Evolutionary conservation across 495 filamentous ascomycete species (phyloP).

Genomic region (Trichocladium uniseriatum): DNA sequence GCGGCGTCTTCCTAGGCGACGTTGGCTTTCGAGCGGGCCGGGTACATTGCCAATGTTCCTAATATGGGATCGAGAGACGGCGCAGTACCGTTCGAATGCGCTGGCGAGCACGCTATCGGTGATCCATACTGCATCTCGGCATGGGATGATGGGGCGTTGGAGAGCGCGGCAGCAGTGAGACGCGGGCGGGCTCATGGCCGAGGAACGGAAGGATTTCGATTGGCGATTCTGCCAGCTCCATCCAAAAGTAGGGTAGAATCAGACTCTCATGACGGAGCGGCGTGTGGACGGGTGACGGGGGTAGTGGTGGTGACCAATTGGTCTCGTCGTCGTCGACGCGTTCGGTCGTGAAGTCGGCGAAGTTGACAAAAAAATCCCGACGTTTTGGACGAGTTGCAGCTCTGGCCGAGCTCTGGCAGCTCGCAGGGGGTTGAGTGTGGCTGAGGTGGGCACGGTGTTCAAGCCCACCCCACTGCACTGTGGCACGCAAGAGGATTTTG

Average conservation of each 20-base stretch:
- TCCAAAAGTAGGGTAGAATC: neutral
- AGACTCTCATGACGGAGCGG: neutral
- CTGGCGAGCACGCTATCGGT: conserved; percentile 32
- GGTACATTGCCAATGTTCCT: conserved; percentile 28
- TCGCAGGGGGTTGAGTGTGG: neutral
- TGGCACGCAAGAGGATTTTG: neutral
- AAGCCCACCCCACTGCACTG: neutral
- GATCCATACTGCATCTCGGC: conserved; percentile 35
- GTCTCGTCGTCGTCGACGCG: neutral
- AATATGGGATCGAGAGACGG: conserved; percentile 16
- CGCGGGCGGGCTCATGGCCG: conserved; percentile 29
- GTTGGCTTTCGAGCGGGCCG: conserved; percentile 44
- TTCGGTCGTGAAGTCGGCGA: neutral
- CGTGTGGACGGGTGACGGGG: neutral
- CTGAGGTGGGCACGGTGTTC: neutral
- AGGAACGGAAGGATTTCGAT: neutral
- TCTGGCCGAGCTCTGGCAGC: neutral
- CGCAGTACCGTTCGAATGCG: conserved; percentile 34
- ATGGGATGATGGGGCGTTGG: conserved; percentile 25
- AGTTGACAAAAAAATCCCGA: neutral
- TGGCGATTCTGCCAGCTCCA: conserved; percentile 2
- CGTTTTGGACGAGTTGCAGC: neutral
- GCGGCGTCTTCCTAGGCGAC: conserved; percentile 42
- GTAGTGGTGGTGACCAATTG: neutral
- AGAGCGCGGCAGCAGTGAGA: conserved; percentile 35